A percentile compares a stretch with the other conserved stretches of the same genome.
Evolutionary conservation across 257 asterid genomes (phyloP).

Genomic region (Jaltomata sinuosa): DNA sequence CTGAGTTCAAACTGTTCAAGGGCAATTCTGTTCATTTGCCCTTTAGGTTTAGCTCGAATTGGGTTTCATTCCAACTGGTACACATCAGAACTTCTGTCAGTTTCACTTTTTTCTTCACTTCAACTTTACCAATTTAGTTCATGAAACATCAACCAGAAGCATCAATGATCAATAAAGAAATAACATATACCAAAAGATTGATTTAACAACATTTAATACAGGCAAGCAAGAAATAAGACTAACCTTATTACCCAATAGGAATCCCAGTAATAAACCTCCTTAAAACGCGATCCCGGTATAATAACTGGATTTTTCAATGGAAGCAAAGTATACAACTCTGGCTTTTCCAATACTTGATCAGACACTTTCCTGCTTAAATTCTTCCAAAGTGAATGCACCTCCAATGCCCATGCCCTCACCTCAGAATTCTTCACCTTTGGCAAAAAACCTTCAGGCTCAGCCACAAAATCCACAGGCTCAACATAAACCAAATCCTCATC

Average conservation of each 20-base stretch:
- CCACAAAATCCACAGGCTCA: conserved; percentile 54
- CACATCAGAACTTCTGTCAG: too few relatives aligned
- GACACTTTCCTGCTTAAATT: conserved; percentile 72
- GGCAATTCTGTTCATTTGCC: too few relatives aligned
- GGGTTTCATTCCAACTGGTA: too few relatives aligned
- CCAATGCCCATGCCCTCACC: conserved; percentile 68
- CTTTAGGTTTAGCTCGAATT: too few relatives aligned
- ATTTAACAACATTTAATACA: neutral
- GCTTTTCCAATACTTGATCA: conserved; percentile 34
- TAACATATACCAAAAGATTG: neutral
- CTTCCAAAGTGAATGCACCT: conserved; percentile 75
- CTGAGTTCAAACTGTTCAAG: too few relatives aligned
- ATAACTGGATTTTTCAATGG: conserved; percentile 62
- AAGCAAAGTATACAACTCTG: conserved; percentile 55
- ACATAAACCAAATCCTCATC: conserved; percentile 47
- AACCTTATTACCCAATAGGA: conserved; percentile 90
- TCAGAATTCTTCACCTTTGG: conserved; percentile 38
- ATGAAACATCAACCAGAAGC: neutral
- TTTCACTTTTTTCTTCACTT: neutral
- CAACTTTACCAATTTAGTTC: neutral
- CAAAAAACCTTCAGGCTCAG: conserved; percentile 53
- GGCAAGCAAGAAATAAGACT: neutral
- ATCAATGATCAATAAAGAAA: neutral
- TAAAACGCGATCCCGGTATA: conserved; percentile 82
- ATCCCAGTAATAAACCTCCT: conserved; percentile 97